Evolutionary conservation across 495 filamentous ascomycete species (phyloP).

Genomic region (Haplographium delicatum): DNA sequence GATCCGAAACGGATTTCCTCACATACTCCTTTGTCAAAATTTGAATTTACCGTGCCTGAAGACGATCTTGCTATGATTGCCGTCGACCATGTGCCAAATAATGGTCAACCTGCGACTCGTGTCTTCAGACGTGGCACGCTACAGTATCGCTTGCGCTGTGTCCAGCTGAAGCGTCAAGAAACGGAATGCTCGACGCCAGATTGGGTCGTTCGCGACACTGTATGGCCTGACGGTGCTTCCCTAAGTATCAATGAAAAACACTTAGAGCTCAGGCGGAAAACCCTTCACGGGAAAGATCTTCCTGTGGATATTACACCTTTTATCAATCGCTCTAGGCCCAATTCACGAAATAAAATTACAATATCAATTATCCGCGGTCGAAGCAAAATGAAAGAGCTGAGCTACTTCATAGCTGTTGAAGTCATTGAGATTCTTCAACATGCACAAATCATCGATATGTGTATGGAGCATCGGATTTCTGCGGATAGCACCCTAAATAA

Average conservation of each 20-base stretch:
- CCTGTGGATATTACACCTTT: constrained; percentile 64
- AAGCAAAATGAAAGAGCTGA: constrained; percentile 30
- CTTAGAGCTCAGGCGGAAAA: constrained; percentile 56
- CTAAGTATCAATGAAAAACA: constrained; percentile 58
- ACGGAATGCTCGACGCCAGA: constrained; percentile 20
- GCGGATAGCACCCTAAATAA: constrained; percentile 34
- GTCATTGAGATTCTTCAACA: constrained; percentile 50
- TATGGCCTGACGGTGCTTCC: constrained; percentile 62
- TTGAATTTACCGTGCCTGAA: constrained; percentile 17
- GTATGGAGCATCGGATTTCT: constrained; percentile 32
- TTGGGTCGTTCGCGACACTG: constrained; percentile 58
- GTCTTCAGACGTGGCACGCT: constrained; percentile 18
- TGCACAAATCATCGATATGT: constrained; percentile 38
- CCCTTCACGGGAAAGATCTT: constrained; percentile 68
- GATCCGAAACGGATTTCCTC: constrained; percentile 10
- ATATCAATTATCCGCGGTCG: constrained; percentile 42
- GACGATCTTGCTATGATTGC: constrained; percentile 11
- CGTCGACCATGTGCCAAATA: constrained; percentile 2
- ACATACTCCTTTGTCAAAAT: constrained; percentile 6
- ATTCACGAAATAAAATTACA: constrained; percentile 54
- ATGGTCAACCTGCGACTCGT: constrained; percentile 3
- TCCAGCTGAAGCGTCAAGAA: constrained; percentile 26
- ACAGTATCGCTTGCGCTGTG: constrained; percentile 30
- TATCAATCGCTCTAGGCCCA: constrained; percentile 27
- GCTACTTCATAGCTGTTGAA: constrained; percentile 59